These are phyloP conservation scores for Talaromyces ruber DNA, from an alignment of 495 filamentous ascomycete species.

Conservation along the genomic window DNA sequence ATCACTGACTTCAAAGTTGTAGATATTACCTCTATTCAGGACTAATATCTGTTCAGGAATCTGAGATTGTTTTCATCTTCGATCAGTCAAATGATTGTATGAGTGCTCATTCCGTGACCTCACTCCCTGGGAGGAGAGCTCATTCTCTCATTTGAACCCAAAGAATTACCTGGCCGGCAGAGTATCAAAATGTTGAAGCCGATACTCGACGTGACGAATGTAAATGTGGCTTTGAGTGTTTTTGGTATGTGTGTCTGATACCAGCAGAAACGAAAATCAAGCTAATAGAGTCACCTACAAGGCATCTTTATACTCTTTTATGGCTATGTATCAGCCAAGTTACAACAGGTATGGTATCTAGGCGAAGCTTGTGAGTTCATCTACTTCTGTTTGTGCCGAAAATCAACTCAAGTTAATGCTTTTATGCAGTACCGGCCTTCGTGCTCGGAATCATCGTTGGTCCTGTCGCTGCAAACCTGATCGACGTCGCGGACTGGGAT, in stretches of 20 bases:
- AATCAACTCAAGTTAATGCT: constrained; percentile 1
- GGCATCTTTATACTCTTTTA: constrained; percentile 26
- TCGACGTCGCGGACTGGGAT: constrained; percentile 37
- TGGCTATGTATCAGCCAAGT: constrained; percentile 42
- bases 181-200: constrained; percentile 32
- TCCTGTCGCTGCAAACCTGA: constrained; percentile 37
- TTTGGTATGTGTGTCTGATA: constrained; percentile 21
- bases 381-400: background rate
- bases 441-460: constrained; percentile 38
- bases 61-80: background rate
- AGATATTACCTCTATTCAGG: background rate
- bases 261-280: background rate
- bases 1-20: background rate
- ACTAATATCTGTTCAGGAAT: background rate
- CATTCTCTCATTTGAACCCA: background rate
- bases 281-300: constrained; percentile 7
- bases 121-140: background rate
- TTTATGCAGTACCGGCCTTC: constrained; percentile 39
- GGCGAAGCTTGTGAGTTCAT: constrained; percentile 44
- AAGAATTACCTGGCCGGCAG: constrained; percentile 6
- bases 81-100: background rate
- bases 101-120: background rate
- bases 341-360: constrained; percentile 47
- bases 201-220: constrained; percentile 41
- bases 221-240: constrained; percentile 40